phyloP scores from a whole-genome alignment of 2,329 filamentous ascomycete genomes.

The Drechslerella stenobrocha region DNA sequence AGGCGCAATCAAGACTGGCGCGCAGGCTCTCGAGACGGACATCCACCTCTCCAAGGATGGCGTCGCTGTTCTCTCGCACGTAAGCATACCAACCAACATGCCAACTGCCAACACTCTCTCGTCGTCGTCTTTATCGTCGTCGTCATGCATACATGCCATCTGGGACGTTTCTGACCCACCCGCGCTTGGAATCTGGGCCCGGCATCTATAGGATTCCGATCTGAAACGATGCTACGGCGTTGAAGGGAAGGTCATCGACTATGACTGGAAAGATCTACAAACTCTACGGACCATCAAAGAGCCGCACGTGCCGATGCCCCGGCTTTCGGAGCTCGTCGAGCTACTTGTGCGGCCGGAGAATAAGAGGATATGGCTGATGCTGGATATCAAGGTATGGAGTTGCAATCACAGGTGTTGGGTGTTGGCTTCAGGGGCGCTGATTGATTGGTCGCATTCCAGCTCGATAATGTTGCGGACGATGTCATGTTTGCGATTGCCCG shows the following conservation, averaged over 20 bases:
- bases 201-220: slow-evolving; percentile 67
- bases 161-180: slow-evolving; percentile 12
- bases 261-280: slow-evolving; percentile 73
- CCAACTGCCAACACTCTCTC: neutral
- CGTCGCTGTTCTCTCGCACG: slow-evolving; percentile 82
- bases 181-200: no score
- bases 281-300: slow-evolving; percentile 68
- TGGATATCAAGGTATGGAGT: slow-evolving; percentile 79
- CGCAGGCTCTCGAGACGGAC: slow-evolving; percentile 85
- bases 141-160: no score
- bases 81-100: slow-evolving; percentile 55
- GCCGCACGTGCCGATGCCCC: slow-evolving; percentile 72
- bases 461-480: slow-evolving; percentile 69
- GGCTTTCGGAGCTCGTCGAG: slow-evolving; percentile 72
- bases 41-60: slow-evolving; percentile 79
- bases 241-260: slow-evolving; percentile 72
- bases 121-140: no score
- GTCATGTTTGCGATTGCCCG: slow-evolving; percentile 71
- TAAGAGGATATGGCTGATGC: slow-evolving; percentile 74
- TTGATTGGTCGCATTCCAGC: slow-evolving; percentile 53
- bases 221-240: slow-evolving; percentile 80
- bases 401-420: neutral
- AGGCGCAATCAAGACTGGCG: slow-evolving; percentile 71
- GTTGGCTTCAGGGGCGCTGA: slow-evolving; percentile 1
- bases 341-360: slow-evolving; percentile 68